Evolutionary conservation across 2,329 filamentous ascomycete genomes (phyloP), one percentile per base, ranked within the genome.

Genomic region (Eutypa lata): DNA sequence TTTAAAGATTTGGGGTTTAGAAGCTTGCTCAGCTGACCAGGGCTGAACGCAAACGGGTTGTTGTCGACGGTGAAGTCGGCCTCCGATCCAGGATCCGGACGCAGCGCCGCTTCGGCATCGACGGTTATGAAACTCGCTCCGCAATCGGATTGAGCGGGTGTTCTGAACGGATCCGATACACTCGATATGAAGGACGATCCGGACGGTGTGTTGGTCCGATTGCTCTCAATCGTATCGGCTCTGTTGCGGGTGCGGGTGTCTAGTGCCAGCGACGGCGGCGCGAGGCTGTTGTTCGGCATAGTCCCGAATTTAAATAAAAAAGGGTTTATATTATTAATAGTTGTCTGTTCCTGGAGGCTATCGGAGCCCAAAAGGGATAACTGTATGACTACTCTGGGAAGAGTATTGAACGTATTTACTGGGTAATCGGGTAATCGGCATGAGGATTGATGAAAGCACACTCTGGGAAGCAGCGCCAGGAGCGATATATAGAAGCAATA

Each of bases 1-100:
- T 79, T 74, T 54, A 90, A 72, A 59, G 80, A 90, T 71, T 91
- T 91, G 0, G 88, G 88, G 56, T 90, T 90, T 52, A 89, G 75
- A 21, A 91, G 72, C 69, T 91, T 91, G 58, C 83, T 84, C 62
- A 92, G 71, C 54, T 91, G 87, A 5, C 88, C 88, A 1, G 86
- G 87, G 1, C 84, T 82, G 61, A 88, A 91, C 3, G 86, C 88
- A 59, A 91, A 91, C 44, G 81, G 84, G 65, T 89, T 91, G 59
- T 87, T 76, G 47, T 86, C 77, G 10, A 88, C 80, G 35, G 81
- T 63, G 60, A 91, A 91, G 60, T 90, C 87, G 6, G 71, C 76
- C 69, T 90, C 87, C 0, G 83, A 86, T 3, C 87, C 87, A 3
- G 86, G 86, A 67, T 91, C 88, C 1, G 88, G 85, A 45, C 74